Evolutionary conservation across 2,329 filamentous ascomycete species (phyloP), one percentile per base, ranked within the genome.

Genomic region (Fusarium brevicatenulatum): DNA sequence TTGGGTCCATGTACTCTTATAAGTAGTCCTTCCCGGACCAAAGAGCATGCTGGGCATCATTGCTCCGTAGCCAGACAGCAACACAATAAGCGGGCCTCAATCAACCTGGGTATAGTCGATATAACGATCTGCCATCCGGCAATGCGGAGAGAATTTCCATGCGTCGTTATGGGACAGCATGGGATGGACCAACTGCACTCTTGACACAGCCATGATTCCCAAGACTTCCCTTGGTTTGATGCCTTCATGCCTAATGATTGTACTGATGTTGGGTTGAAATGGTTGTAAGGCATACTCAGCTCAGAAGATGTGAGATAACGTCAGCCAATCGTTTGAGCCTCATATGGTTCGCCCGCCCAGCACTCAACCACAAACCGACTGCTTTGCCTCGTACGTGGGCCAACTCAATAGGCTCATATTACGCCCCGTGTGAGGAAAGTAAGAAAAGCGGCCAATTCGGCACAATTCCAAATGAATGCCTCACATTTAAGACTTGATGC

Each of bases 261-360:
- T 46, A 59, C 57, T 30, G 40, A 37, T 44, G 39, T 63, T 68
- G 67, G 67, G 71, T 64, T 37, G 54, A 59, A 63, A 59, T 52
- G 23, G 49, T 46, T 49, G 50, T 39, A 56, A 71, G 60, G 40
- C 55, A 50, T 47, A 65, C 25, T 54, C 34, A 37, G 18, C 25
- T 47, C 30, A 16, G 54, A 64, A 50, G 68, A 59, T 68, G 58
- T 59, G 42, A 40, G 53, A 46, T 52, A 34, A 44, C 34, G 23
- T 44, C 44, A 60, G 53, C 75, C 74, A 76, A 74, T 71, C 75
- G 54, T 74, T 59, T 64, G 39, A 58, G 50, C 62, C 49, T 53
- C 55, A 39, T 53, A 50, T 65, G 65, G 66, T 72, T 69, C 68
- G 72, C 72, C 63, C 34, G 62, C 54, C 46, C 43, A 52, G 44